Conservation (phyloP, 2,329 filamentous ascomycete species). For the Lizonia empirigonia region DNA sequence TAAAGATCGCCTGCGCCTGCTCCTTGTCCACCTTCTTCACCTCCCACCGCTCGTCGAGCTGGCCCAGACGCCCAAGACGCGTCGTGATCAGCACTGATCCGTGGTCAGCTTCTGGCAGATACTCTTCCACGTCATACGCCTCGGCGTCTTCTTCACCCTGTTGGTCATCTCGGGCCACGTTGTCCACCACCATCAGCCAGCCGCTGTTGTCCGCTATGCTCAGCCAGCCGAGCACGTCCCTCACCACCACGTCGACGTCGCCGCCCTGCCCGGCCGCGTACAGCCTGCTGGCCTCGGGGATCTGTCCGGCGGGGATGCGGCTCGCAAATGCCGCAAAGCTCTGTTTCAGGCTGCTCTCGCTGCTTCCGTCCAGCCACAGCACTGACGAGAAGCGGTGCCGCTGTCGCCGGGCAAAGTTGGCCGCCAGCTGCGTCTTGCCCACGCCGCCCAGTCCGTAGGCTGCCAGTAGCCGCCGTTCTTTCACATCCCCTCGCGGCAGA, state of each 20-base stretch:
- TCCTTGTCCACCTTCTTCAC: slow-evolving; percentile 12
- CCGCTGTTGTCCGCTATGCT: slow-evolving; percentile 17
- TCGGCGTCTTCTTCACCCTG: slow-evolving; percentile 7
- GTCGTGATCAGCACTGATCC: slow-evolving; percentile 31
- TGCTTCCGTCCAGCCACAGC: slow-evolving; percentile 8
- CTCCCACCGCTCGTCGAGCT: slow-evolving; percentile 23
- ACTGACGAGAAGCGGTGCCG: slow-evolving; percentile 2
- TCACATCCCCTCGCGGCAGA: background rate
- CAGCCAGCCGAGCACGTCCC: slow-evolving; percentile 24
- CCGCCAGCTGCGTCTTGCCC: too few relatives aligned
- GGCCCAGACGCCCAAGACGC: slow-evolving; percentile 22
- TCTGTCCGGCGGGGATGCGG: slow-evolving; percentile 15
- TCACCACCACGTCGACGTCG: slow-evolving; percentile 15
- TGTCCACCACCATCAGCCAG: slow-evolving; percentile 31
- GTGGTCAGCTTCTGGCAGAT: slow-evolving; percentile 25
- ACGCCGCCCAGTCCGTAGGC: slow-evolving; percentile 24
- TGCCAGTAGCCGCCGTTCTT: slow-evolving; percentile 11
- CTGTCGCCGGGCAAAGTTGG: background rate
- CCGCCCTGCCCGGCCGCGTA: background rate
- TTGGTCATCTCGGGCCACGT: slow-evolving; percentile 25
- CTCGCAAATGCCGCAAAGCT: slow-evolving; percentile 16
- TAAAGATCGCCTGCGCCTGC: slow-evolving; percentile 19
- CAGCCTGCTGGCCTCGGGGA: slow-evolving; percentile 13
- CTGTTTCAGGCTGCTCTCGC: slow-evolving; percentile 18
- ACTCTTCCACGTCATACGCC: slow-evolving; percentile 23